Evolutionary conservation across 805 yeast species (phyloP).

Genomic region (Ogataea wickerhamii): DNA sequence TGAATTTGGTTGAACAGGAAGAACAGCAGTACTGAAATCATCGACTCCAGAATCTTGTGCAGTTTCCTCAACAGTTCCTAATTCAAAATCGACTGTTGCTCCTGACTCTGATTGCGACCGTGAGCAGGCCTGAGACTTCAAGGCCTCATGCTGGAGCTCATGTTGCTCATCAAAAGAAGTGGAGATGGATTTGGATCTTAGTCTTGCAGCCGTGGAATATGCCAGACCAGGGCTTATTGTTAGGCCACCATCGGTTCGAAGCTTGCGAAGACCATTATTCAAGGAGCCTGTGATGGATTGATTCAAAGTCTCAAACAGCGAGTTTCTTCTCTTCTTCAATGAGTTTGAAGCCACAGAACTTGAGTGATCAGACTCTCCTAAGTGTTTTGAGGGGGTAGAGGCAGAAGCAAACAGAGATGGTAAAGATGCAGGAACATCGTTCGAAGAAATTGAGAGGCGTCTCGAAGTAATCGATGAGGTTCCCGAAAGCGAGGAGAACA

Average conservation of each 20-base stretch:
- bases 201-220: constrained; percentile 2
- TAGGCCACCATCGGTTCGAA: constrained; percentile 16
- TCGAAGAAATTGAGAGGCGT: constrained; percentile 26
- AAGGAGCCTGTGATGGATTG: constrained; percentile 25
- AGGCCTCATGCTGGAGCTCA: constrained; percentile 15
- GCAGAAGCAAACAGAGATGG: constrained; percentile 31
- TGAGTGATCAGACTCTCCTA: constrained; percentile 7
- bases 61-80: background rate
- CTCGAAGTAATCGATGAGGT: constrained; percentile 30
- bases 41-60: background rate
- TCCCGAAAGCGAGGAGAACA: constrained; percentile 27
- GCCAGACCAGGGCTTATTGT: background rate
- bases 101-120: constrained; percentile 21
- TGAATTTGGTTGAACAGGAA: constrained; percentile 10
- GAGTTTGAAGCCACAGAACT: constrained; percentile 7
- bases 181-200: constrained; percentile 16
- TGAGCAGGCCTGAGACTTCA: constrained; percentile 15
- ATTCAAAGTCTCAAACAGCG: constrained; percentile 26
- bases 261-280: constrained; percentile 25
- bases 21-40: background rate
- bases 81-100: background rate
- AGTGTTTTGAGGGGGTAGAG: constrained; percentile 17
- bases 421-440: constrained; percentile 15
- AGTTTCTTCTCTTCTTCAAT: constrained; percentile 17
- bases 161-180: constrained; percentile 13